Evolutionary conservation across 257 asterid species (phyloP).

Genomic region (Marsdenia floribunda): DNA sequence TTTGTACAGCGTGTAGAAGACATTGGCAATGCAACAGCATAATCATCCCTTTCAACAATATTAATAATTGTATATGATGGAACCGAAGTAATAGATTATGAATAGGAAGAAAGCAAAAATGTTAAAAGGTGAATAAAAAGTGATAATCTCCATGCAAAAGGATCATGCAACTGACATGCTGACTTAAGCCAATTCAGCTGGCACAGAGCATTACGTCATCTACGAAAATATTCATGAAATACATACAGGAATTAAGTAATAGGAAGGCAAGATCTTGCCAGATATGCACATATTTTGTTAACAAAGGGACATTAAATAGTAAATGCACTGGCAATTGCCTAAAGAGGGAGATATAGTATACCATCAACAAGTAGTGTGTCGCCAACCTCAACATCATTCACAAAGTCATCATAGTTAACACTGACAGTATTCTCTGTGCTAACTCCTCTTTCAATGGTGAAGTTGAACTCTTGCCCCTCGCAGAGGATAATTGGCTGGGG

Average conservation of each 20-base stretch:
- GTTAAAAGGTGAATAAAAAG: not conserved
- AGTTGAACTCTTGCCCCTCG: conserved; percentile 93
- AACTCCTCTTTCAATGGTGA: conserved; percentile 84
- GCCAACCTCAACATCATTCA: conserved; percentile 83
- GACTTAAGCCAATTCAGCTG: not conserved
- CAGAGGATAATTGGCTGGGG: conserved; percentile 69
- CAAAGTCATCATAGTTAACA: conserved; percentile 92
- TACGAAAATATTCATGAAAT: not conserved
- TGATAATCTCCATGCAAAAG: not conserved
- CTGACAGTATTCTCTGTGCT: conserved; percentile 84
- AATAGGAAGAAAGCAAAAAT: not conserved
- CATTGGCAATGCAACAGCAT: not conserved
- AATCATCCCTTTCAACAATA: not conserved
- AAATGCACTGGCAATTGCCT: not conserved
- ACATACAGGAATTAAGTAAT: not conserved
- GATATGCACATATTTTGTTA: not conserved
- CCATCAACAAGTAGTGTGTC: conserved; percentile 90
- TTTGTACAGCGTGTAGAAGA: not conserved
- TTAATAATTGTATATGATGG: not conserved
- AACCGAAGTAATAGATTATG: not conserved
- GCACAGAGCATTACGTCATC: not conserved
- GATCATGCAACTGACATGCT: not conserved
- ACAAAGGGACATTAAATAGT: not conserved
- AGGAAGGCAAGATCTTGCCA: not conserved
- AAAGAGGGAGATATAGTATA: conserved; percentile 28